Evolutionary conservation across 1,284 basidiomycete genomes (phyloP), one percentile per base, ranked within the genome.

Genomic region (Lentinula novae-zelandiae): DNA sequence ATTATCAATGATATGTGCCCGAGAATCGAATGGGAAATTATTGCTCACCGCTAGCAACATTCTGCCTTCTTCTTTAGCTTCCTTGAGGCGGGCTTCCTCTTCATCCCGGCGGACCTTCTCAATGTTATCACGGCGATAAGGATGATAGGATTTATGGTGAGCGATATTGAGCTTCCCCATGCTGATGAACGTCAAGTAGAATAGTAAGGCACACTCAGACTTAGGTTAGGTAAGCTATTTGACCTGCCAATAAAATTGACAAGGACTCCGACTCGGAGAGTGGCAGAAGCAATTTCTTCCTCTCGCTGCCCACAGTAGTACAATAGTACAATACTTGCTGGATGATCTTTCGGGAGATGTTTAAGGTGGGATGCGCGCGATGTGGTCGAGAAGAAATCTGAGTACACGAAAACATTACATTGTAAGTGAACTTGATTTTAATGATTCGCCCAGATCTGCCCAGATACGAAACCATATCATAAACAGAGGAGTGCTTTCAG

Each of bases 141-240:
- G 92, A 67, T 94, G 92, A 70, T 94, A 94, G 2, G 90, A 92
- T 72, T 95, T 95, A 78, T 94, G 92, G 70, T 93, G 92, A 5
- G 92, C 91, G 69, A 92, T 93, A 70, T 91, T 91, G 38, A 92
- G 80, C 68, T 90, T 90, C 22, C 89, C 89, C 90, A 92, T 92
- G 31, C 22, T 46, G 63, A 70, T 40, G 55, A 20, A n/a, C 46
- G 22, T 9, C n/a, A 40, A 50, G 31, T 5, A 34, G 8, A 17
- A 20, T 46, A n/a, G 44, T 8, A 31, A 8, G 5, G 22, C 22
- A 22, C 22, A 22, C 22, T 15, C 15, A 13, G 27, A 8, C 49
- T 50, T 15, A 44, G 17, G 42, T 27, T 27, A 27, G 1, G 42
- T 20, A 38, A 12, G 12, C 8, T 38, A 27, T 27, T 27, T 27